Conservation (phyloP, 2,329 filamentous ascomycete species). For the Epichloe scottii region DNA sequence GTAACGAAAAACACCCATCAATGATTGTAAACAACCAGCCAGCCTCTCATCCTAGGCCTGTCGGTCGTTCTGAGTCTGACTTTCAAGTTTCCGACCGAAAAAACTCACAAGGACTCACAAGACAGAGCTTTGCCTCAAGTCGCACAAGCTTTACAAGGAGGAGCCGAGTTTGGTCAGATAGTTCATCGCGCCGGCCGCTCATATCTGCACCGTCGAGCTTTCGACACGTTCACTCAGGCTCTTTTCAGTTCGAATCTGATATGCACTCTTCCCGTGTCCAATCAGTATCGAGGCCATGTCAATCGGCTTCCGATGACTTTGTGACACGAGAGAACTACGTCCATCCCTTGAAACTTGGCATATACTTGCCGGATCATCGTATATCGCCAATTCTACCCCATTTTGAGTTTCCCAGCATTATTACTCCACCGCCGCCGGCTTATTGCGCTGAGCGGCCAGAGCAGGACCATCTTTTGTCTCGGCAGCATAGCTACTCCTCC, state of each 20-base stretch:
- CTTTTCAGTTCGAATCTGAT: conserved; percentile 23
- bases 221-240: conserved; percentile 40
- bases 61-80: conserved; percentile 13
- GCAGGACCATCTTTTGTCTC: conserved; percentile 18
- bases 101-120: conserved; percentile 5
- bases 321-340: conserved; percentile 27
- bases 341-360: conserved; percentile 44
- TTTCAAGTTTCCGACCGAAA: conserved; percentile 10
- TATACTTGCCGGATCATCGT: conserved; percentile 28
- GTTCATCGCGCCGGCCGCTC: conserved; percentile 36
- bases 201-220: conserved; percentile 50
- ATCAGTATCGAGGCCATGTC: neutral
- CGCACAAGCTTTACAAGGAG: conserved; percentile 32
- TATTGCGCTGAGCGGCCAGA: conserved; percentile 20
- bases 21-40: conserved; percentile 18
- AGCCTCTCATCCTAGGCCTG: conserved; percentile 15
- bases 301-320: neutral
- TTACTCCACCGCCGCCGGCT: conserved; percentile 26
- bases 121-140: conserved; percentile 19
- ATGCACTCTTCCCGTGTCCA: conserved; percentile 4
- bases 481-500: conserved; percentile 35
- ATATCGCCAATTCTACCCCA: conserved; percentile 45
- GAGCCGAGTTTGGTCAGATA: conserved; percentile 32
- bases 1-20: conserved; percentile 16
- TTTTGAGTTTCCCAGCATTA: conserved; percentile 28